phyloP scores from a whole-genome alignment of 768 basidiomycete species.

The Lentinula guzmanii region DNA sequence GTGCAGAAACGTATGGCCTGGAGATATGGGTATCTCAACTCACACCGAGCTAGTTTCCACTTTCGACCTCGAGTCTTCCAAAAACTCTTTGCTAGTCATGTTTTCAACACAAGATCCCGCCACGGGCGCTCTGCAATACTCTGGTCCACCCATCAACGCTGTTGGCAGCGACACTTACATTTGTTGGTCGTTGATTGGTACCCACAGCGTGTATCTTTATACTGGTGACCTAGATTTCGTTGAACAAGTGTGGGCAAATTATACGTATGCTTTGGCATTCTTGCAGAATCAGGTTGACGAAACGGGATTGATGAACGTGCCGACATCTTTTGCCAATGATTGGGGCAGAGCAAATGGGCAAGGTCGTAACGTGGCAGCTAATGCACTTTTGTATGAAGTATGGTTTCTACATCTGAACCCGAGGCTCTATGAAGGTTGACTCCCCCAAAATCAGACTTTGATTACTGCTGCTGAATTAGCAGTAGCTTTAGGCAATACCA shows the following conservation, averaged over 20 bases:
- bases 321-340: conserved; percentile 35
- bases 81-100: conserved; percentile 44
- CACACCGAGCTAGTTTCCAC: conserved; percentile 30
- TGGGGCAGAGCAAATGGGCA: conserved; percentile 43
- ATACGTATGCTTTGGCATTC: conserved; percentile 20
- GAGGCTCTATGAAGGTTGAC: background rate
- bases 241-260: conserved; percentile 31
- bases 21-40: conserved; percentile 37
- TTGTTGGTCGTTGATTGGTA: conserved; percentile 42
- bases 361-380: conserved; percentile 35
- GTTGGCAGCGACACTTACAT: conserved; percentile 39
- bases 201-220: conserved; percentile 36
- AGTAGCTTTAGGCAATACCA: conserved; percentile 16
- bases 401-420: conserved; percentile 8
- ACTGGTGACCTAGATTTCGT: conserved; percentile 42
- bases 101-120: conserved; percentile 37
- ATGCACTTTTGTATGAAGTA: conserved; percentile 37
- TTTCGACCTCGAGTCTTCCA: conserved; percentile 30
- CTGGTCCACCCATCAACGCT: conserved; percentile 31
- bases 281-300: conserved; percentile 35
- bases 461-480: conserved; percentile 31
- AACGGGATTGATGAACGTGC: conserved; percentile 34
- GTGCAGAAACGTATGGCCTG: conserved; percentile 21
- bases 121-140: conserved; percentile 41
- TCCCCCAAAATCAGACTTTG: conserved; percentile 18